Conservation (phyloP, 2,329 filamentous ascomycete species). For the Pezicula carpinea region DNA sequence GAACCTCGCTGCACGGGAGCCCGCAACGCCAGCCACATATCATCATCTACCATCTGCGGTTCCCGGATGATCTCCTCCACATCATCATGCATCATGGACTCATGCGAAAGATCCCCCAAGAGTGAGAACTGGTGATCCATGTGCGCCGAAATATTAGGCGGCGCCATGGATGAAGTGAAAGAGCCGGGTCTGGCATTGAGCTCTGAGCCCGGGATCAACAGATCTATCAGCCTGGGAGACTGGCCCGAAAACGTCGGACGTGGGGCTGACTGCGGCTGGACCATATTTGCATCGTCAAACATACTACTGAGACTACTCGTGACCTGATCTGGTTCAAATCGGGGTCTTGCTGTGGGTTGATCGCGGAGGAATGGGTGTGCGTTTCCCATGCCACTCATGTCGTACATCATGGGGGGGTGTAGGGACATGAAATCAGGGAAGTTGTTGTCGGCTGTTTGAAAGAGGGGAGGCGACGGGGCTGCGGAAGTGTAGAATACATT, state of each 20-base stretch:
- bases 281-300: constrained; percentile 31
- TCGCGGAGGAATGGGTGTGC: constrained; percentile 25
- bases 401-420: constrained; percentile 23
- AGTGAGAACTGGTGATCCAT: constrained; percentile 18
- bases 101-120: constrained; percentile 19
- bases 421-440: constrained; percentile 22
- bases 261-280: constrained; percentile 26
- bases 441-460: constrained; percentile 6
- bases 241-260: constrained; percentile 34
- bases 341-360: constrained; percentile 11
- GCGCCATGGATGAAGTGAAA: constrained; percentile 14
- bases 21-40: constrained; percentile 21
- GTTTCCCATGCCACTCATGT: constrained; percentile 18
- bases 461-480: constrained; percentile 18
- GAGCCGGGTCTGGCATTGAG: constrained; percentile 31
- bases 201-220: constrained; percentile 43
- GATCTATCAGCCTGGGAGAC: constrained; percentile 42
- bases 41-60: constrained; percentile 18
- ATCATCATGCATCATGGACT: constrained; percentile 37
- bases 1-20: constrained; percentile 13
- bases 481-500: constrained; percentile 26
- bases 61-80: constrained; percentile 50
- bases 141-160: constrained; percentile 19
- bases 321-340: constrained; percentile 29
- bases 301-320: constrained; percentile 31